phyloP scores from a whole-genome alignment of 1,284 basidiomycete species.

The Tetrapyrgos nigripes region DNA sequence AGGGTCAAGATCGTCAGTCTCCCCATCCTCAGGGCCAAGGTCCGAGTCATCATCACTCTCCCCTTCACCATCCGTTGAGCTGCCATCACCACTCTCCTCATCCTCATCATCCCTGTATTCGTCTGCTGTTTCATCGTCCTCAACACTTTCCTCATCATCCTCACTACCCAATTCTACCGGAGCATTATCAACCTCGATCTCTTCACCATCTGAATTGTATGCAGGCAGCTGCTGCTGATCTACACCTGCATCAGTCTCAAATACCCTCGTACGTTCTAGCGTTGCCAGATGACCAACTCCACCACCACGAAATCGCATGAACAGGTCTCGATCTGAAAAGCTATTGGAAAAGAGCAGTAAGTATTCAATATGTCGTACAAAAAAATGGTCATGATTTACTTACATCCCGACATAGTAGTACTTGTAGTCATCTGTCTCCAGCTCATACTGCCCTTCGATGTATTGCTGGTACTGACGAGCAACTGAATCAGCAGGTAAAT shows the following conservation, averaged over 20 bases:
- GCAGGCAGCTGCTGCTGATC: background rate
- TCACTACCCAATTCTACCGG: too few species aligned
- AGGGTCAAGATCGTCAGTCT: too few species aligned
- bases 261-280: background rate
- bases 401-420: slow-evolving; percentile 22
- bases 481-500: slow-evolving; percentile 16
- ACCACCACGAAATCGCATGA: slow-evolving; percentile 13
- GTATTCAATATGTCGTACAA: slow-evolving; percentile 1
- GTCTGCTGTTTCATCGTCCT: background rate
- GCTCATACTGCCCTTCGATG: background rate
- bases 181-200: background rate
- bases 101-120: background rate
- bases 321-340: too few species aligned
- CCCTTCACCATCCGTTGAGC: background rate
- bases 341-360: slow-evolving; percentile 16
- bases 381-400: background rate
- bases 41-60: background rate
- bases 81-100: too few species aligned
- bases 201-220: slow-evolving; percentile 6
- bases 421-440: slow-evolving; percentile 26
- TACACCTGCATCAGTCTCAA: slow-evolving; percentile 1
- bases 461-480: too few species aligned
- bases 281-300: slow-evolving; percentile 16
- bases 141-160: background rate
- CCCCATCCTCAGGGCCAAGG: slow-evolving; percentile 1